Evolutionary conservation across 140 eudicot species (phyloP), one percentile per base, ranked within the genome.

Genomic region (Ambrosia hybrid): DNA sequence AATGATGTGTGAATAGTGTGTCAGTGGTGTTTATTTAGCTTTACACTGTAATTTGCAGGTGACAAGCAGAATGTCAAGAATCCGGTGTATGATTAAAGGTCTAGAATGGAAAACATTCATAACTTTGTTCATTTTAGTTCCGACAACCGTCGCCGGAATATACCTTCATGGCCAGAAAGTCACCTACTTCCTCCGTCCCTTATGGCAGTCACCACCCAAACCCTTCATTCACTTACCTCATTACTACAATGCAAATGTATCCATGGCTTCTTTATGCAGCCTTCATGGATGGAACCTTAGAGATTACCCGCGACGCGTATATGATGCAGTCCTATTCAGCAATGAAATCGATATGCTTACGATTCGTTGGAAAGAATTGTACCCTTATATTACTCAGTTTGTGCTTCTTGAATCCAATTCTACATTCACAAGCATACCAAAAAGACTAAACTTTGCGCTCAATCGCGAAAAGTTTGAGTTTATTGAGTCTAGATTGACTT

Each of bases 141-240:
- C 97, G 16, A 6, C 69, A 4, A 67, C 63, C 30, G 49, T 87
- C 48, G 57, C 82, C 49, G 86, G 82, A 26, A 70, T 85, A 33
- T 90, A 85, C 67, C 33, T 85, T 67, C 97, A 90, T 67, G 92
- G 97, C 14, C 97, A 90, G 51, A 90, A 90, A 69, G 73, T 90
- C 14, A 79, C 85, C 70, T 87, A 85, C 82, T 90, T 90, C 63
- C 63, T 90, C 33, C 81, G 92, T 11, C 97, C 97, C 0, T 52
- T 90, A 53, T 87, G 97, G 97, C 89, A 90, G 69, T 85, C 91
- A 26, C 97, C 97, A 57, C 97, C 97, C 0, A 87, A 81, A 78
- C 84, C 92, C 14, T 90, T 90, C 60, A 60, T 75, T 55, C 68
- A 77, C 48, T 17, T 87, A 5, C 83, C 95, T 5, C 95, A 87